phyloP scores from a whole-genome alignment of 768 basidiomycete species.

The Boletus reticuloceps region DNA sequence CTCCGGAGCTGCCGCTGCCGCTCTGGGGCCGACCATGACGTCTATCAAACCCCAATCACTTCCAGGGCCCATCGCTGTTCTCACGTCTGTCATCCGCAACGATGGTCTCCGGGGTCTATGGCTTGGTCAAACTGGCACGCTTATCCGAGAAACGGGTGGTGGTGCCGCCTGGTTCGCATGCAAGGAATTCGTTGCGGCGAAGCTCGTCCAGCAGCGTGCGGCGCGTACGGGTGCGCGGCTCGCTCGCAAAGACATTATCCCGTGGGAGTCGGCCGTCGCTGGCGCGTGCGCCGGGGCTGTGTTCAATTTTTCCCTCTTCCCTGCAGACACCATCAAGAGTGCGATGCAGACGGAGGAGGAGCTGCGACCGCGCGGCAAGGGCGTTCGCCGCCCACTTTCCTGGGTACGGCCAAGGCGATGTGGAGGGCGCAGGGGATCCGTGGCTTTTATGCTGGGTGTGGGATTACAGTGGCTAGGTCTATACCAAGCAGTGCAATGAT shows the following conservation, averaged over 20 bases:
- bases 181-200: constrained; percentile 72
- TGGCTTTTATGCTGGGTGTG: constrained; percentile 91
- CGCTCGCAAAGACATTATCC: constrained; percentile 48
- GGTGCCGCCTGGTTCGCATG: constrained; percentile 88
- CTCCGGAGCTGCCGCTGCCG: constrained; percentile 15
- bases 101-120: constrained; percentile 86
- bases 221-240: constrained; percentile 21
- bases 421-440: constrained; percentile 72
- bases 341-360: constrained; percentile 94
- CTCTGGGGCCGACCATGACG: constrained; percentile 1
- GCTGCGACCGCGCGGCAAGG: constrained; percentile 52
- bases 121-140: constrained; percentile 92
- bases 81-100: constrained; percentile 58
- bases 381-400: constrained; percentile 42
- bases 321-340: constrained; percentile 93
- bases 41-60: constrained; percentile 31
- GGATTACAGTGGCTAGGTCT: constrained; percentile 81
- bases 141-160: constrained; percentile 92
- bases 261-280: constrained; percentile 81
- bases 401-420: constrained; percentile 63
- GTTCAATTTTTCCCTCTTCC: constrained; percentile 89
- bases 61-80: constrained; percentile 73
- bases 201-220: constrained; percentile 53
- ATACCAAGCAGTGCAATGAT: constrained; percentile 91
- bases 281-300: constrained; percentile 85